Evolutionary conservation across 441 rosid species (phyloP), one percentile per base, ranked within the genome.

Genomic region (Capsella rubella): DNA sequence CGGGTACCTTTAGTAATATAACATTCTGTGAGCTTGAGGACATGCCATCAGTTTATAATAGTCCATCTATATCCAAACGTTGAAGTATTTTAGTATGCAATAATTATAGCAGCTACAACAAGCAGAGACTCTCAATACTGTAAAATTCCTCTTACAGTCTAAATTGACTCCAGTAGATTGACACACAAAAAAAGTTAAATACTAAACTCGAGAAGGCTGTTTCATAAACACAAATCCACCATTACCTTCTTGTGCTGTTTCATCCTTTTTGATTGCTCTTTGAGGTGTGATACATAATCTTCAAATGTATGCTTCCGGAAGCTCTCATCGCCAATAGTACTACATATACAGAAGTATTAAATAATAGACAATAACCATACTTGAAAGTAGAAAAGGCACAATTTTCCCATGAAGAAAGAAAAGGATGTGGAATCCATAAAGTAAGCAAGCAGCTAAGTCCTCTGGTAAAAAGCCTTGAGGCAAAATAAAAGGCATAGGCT

Each of bases 321-420:
- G 80, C 67, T 78, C 71, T 89, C 95, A 18, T 89, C 89, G 60
- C 86, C 87, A 27, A 87, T 80, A 29, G 84, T 63, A 80, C 92
- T 89, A 71, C 75, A 83, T 18, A 78, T 39, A 65, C 32, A 60
- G 10, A 35, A 35, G 32, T 25, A 42, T 51, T 5, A 70, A 14
- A 62, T 28, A 57, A 67, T 4, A 49, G 45, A 43, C 37, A 15
- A 53, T 53, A 68, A 62, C 59, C 70, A 32, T 47, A 64, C 5
- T 56, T 27, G n/a, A 42, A 42, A 60, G 11, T 55, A 34, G 15
- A 43, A 43, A 61, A 9, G 52, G 49, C 56, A 63, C 16, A 25
- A 8, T 47, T 27, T 34, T 60, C 62, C 75, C 66, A 31, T 53
- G 52, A 54, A 59, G 56, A 34, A 76, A 34, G 32, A 13, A 32